Evolutionary conservation across 192 early-diverging fungal species (phyloP).

Genomic region (Coemansia sp.): DNA sequence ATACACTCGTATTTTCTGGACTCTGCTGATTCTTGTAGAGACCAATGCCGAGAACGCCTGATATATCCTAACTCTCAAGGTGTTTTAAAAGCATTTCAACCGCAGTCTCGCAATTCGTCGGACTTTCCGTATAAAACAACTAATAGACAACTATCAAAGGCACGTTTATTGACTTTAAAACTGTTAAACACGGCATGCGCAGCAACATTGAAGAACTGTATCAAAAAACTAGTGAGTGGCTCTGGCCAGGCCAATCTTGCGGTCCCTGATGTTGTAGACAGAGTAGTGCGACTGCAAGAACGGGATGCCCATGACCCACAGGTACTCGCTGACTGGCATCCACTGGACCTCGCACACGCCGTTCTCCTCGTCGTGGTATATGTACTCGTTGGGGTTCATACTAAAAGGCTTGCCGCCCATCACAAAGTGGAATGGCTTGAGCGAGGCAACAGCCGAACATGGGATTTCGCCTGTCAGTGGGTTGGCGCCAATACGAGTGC

Average conservation of each 20-base stretch:
- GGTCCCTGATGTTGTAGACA: conserved; percentile 48
- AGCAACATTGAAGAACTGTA: not conserved
- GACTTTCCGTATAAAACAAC: too few relatives aligned
- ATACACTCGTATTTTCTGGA: not conserved
- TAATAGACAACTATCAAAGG: too few relatives aligned
- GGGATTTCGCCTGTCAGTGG: conserved; percentile 34
- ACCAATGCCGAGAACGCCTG: conserved; percentile 3
- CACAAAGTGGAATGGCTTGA: conserved; percentile 51
- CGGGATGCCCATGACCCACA: conserved; percentile 51
- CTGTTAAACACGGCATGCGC: too few relatives aligned
- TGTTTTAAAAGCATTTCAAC: not conserved
- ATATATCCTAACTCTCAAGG: not conserved
- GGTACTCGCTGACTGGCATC: conserved; percentile 53
- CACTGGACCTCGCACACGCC: conserved; percentile 50
- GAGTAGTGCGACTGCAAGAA: conserved; percentile 53
- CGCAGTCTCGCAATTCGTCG: too few relatives aligned
- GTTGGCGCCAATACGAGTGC: conserved; percentile 43
- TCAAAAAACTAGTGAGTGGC: conserved; percentile 7
- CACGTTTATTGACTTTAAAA: too few relatives aligned
- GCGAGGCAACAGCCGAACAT: conserved; percentile 20
- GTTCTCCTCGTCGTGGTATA: conserved; percentile 42
- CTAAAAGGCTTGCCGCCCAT: conserved; percentile 44
- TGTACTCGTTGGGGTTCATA: conserved; percentile 42
- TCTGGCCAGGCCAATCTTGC: conserved; percentile 41
- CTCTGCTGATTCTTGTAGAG: not conserved